These are phyloP conservation scores for Fusarium mangiferae DNA, from an alignment of 2,329 filamentous ascomycete genomes.

Conservation along the genomic window DNA sequence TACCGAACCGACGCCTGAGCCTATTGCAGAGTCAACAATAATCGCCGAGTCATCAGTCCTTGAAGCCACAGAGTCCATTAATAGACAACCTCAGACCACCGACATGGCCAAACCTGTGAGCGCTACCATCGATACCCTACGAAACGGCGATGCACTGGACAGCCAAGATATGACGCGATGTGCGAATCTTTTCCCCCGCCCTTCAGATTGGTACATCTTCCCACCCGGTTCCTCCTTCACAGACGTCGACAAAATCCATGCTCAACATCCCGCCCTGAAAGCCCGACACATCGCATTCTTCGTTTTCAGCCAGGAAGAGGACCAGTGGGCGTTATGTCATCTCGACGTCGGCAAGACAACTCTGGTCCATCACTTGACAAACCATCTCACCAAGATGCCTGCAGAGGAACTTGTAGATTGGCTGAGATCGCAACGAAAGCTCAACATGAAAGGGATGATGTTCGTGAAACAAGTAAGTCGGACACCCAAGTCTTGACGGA, in stretches of 20 bases:
- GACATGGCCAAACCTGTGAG: neutral
- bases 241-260: neutral
- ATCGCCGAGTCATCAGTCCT: neutral
- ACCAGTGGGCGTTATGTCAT: neutral
- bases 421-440: neutral
- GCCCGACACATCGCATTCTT: neutral
- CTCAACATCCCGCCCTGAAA: neutral
- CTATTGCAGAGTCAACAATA: neutral
- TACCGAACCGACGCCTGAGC: neutral
- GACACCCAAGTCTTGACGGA: too few relatives aligned
- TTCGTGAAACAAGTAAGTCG: neutral
- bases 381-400: neutral
- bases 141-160: neutral
- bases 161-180: neutral
- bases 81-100: neutral
- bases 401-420: neutral
- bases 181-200: neutral
- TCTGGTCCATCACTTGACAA: neutral
- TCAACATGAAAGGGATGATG: neutral
- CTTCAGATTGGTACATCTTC: neutral
- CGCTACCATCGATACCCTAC: neutral
- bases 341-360: neutral
- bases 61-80: neutral
- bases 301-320: neutral
- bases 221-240: neutral